phyloP scores from a whole-genome alignment of 352 stramenopile genomes.

The Pythium periplocum region DNA sequence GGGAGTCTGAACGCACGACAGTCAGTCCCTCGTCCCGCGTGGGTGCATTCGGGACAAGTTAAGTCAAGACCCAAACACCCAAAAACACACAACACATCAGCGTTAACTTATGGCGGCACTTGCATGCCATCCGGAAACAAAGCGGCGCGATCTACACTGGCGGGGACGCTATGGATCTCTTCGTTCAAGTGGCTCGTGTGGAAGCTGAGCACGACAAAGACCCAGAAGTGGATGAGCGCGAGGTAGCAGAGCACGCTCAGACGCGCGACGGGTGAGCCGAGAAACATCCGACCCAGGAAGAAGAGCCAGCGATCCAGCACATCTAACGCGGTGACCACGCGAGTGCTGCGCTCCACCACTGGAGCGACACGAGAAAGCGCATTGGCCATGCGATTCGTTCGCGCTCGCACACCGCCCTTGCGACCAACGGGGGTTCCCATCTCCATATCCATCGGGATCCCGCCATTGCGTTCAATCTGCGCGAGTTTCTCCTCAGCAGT shows the following conservation, averaged over 20 bases:
- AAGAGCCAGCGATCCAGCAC: conserved; percentile 69
- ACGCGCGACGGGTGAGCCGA: conserved; percentile 68
- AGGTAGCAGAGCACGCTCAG: conserved; percentile 76
- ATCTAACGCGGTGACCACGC: conserved; percentile 56
- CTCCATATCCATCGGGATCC: conserved; percentile 57
- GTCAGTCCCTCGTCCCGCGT: too few relatives aligned
- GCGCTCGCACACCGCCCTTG: conserved; percentile 23
- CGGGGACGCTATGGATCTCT: conserved; percentile 44
- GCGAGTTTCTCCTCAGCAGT: conserved; percentile 53
- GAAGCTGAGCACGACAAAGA: conserved; percentile 83
- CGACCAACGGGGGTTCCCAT: conserved; percentile 42
- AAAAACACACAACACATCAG: too few relatives aligned
- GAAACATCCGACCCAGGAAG: conserved; percentile 74
- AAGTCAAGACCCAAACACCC: too few relatives aligned
- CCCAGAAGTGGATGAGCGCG: conserved; percentile 77
- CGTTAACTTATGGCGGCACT: conserved; percentile 17
- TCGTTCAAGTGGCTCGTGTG: conserved; percentile 84
- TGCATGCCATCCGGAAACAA: conserved; percentile 22
- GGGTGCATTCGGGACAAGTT: too few relatives aligned
- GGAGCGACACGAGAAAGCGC: conserved; percentile 59
- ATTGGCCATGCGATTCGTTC: conserved; percentile 61
- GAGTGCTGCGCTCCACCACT: conserved; percentile 63
- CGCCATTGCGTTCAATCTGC: conserved; percentile 60
- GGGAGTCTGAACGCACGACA: too few relatives aligned
- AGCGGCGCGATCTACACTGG: background rate